Percentiles rank a stretch among this genome's conserved stretches.
Evolutionary conservation across 1,284 basidiomycete genomes (phyloP).

Genomic region (Albatrellus sp.): DNA sequence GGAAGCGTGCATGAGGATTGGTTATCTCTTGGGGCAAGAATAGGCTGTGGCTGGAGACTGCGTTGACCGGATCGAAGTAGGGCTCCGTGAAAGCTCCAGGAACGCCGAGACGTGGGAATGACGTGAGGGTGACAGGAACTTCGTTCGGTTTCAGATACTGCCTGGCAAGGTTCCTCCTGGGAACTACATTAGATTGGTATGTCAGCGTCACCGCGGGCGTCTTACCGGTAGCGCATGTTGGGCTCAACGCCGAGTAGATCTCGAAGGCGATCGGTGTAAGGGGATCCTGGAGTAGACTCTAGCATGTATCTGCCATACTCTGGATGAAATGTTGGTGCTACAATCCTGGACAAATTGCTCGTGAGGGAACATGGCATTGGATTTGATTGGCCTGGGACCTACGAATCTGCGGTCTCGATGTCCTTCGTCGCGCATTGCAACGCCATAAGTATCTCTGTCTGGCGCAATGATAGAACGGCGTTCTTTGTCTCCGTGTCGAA

Average conservation of each 20-base stretch:
- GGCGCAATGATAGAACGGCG: conserved; percentile 82
- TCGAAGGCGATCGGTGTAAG: conserved; percentile 79
- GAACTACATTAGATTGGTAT: background rate
- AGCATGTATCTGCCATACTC: conserved; percentile 99
- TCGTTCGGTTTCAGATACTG: conserved; percentile 79
- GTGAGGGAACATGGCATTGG: conserved; percentile 5
- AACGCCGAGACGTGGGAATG: conserved; percentile 88
- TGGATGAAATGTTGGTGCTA: conserved; percentile 91
- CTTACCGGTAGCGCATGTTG: conserved; percentile 86
- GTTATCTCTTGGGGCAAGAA: conserved; percentile 95
- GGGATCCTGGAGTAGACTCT: conserved; percentile 92
- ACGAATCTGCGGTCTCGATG: conserved; percentile 53
- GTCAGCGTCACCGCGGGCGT: background rate
- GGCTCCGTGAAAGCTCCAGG: conserved; percentile 90
- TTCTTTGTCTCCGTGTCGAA: conserved; percentile 74
- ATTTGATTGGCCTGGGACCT: conserved; percentile 15
- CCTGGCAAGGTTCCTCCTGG: conserved; percentile 75
- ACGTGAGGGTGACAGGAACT: conserved; percentile 86
- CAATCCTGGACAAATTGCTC: conserved; percentile 32
- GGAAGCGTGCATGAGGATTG: conserved; percentile 95
- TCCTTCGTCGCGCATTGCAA: conserved; percentile 61
- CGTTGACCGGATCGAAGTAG: conserved; percentile 59
- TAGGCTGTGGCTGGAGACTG: conserved; percentile 78
- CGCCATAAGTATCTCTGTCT: conserved; percentile 87
- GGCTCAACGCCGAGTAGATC: conserved; percentile 85